Percentiles rank a stretch among this genome's conserved stretches.
These are phyloP conservation scores for Phylloporus sp. DNA, from an alignment of 768 basidiomycete genomes.

Conservation along the genomic window DNA sequence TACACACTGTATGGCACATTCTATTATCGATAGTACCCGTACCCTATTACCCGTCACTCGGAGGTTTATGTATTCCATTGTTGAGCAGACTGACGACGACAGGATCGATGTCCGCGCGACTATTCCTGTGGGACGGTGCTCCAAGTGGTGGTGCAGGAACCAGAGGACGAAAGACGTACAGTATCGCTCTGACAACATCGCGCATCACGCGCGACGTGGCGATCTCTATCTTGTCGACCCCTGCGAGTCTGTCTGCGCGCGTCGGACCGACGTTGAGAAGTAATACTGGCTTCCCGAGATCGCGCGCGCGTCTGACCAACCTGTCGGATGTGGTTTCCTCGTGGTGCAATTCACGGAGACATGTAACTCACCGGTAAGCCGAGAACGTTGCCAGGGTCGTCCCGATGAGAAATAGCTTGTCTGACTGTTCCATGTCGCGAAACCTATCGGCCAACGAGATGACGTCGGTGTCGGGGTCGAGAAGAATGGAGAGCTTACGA, in stretches of 20 bases:
- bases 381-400: conserved; percentile 93
- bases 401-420: conserved; percentile 75
- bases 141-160: neutral
- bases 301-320: conserved; percentile 73
- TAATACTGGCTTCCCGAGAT: conserved; percentile 70
- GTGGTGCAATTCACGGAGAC: neutral
- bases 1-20: conserved; percentile 25
- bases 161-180: conserved; percentile 44
- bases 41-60: conserved; percentile 16
- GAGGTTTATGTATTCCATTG: conserved; percentile 56
- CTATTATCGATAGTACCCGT: conserved; percentile 16
- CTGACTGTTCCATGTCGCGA: conserved; percentile 50
- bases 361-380: conserved; percentile 61
- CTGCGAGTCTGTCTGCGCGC: conserved; percentile 66
- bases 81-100: conserved; percentile 46
- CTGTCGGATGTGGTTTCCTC: conserved; percentile 33
- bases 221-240: conserved; percentile 76
- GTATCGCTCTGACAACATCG: conserved; percentile 52
- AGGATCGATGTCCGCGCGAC: conserved; percentile 39
- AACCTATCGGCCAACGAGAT: conserved; percentile 37
- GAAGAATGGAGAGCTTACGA: conserved; percentile 49
- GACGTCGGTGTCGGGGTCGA: neutral
- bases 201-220: conserved; percentile 67
- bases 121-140: conserved; percentile 37
- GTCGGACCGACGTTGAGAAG: conserved; percentile 87